Conservation (phyloP, 1,284 basidiomycete genomes). For the Microbotryum silenes-acaulis region DNA sequence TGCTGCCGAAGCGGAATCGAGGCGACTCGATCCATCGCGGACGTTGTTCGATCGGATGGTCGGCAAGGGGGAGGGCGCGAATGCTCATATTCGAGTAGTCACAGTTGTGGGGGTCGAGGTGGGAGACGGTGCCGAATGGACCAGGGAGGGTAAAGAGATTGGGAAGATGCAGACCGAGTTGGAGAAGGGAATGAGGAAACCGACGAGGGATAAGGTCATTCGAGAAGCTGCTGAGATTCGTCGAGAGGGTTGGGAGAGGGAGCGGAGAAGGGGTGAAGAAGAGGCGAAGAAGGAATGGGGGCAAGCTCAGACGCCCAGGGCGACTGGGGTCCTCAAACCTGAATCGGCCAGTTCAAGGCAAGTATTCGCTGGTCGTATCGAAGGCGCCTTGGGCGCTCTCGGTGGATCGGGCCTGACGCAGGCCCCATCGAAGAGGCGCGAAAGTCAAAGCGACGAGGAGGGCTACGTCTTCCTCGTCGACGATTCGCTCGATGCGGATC, state of each 20-base stretch:
- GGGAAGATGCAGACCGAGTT: not conserved
- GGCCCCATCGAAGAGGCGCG: too few species aligned
- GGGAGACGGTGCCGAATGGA: slow-evolving; percentile 5
- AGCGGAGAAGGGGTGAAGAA: not conserved
- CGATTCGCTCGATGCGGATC: not conserved
- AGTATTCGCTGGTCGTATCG: not conserved
- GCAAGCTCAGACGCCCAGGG: not conserved
- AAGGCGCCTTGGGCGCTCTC: too few species aligned
- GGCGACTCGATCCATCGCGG: slow-evolving; percentile 34
- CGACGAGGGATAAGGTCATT: slow-evolving; percentile 1
- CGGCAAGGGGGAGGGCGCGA: slow-evolving; percentile 8
- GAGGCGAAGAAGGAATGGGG: not conserved
- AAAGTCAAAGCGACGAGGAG: not conserved
- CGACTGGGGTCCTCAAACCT: slow-evolving; percentile 15
- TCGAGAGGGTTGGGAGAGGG: not conserved
- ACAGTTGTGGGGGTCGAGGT: not conserved
- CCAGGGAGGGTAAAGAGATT: slow-evolving; percentile 6
- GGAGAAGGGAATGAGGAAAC: slow-evolving; percentile 2
- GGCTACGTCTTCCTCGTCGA: not conserved
- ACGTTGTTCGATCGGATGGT: slow-evolving; percentile 53
- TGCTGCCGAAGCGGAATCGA: slow-evolving; percentile 34
- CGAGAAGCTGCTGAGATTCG: not conserved
- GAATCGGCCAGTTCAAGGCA: slow-evolving; percentile 1
- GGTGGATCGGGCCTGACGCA: too few species aligned
- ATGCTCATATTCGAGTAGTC: slow-evolving; percentile 1